These are phyloP conservation scores for Vigna reflexopilosa DNA, from an alignment of 306 rosid genomes.

Conservation along the genomic window DNA sequence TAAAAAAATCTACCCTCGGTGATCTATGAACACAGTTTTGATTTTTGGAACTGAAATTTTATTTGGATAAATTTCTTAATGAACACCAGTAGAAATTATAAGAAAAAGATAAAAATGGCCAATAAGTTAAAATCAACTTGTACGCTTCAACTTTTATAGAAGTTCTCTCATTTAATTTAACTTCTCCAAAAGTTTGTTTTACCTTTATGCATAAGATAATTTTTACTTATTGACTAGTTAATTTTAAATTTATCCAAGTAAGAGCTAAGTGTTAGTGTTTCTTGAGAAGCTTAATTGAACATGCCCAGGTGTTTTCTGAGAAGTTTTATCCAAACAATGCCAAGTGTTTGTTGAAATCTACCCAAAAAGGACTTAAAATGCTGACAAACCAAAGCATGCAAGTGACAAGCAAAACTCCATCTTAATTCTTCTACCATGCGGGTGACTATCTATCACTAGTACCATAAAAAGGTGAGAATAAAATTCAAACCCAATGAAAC, in stretches of 20 bases:
- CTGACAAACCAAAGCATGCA: constrained; percentile 2
- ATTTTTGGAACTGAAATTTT: background rate
- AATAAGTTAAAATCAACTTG: too few species aligned
- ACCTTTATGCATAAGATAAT: background rate
- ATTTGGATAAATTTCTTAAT: background rate
- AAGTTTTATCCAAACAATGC: background rate
- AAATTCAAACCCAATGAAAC: background rate
- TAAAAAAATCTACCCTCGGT: background rate
- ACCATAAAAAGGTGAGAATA: background rate
- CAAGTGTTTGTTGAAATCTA: background rate
- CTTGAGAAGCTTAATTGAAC: too few species aligned
- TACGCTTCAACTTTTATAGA: too few species aligned
- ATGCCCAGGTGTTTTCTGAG: background rate
- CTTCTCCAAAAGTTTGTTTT: background rate
- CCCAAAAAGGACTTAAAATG: background rate
- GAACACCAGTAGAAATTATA: background rate
- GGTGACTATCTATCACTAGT: background rate
- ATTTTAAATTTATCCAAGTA: too few species aligned
- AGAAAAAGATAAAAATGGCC: background rate
- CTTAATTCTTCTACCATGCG: background rate
- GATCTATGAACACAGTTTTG: constrained; percentile 2
- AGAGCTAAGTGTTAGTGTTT: too few species aligned
- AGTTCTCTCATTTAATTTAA: background rate
- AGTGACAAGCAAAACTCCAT: constrained; percentile 1
- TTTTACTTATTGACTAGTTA: too few species aligned